phyloP scores from a whole-genome alignment of 177 flowering plant species.

The Vitis hybrid region DNA sequence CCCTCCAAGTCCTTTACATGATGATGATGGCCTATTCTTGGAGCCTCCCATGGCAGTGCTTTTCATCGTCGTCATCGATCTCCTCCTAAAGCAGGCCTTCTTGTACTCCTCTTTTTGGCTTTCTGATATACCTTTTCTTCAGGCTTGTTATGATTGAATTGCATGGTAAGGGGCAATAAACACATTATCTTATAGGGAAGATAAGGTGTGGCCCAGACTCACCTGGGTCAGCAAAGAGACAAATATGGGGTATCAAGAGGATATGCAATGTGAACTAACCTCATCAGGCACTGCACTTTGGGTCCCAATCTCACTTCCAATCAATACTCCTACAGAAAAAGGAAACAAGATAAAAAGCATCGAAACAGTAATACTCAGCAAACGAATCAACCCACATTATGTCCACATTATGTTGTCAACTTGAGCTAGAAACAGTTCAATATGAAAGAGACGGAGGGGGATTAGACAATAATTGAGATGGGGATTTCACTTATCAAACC shows the following conservation, averaged over 20 bases:
- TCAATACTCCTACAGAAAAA: neutral
- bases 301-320: constrained; percentile 10
- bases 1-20: constrained; percentile 19
- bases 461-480: too few species aligned
- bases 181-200: constrained; percentile 4
- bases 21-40: constrained; percentile 13
- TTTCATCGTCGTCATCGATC: constrained; percentile 12
- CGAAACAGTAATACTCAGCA: neutral
- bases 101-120: neutral
- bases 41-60: constrained; percentile 11
- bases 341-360: neutral
- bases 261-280: neutral
- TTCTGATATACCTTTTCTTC: neutral
- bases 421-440: too few species aligned
- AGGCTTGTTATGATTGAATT: neutral
- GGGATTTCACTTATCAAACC: too few species aligned
- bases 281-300: constrained; percentile 11
- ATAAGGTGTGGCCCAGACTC: neutral
- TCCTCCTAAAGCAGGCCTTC: neutral
- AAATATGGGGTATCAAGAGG: neutral
- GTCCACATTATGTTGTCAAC: too few species aligned
- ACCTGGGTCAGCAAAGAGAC: constrained; percentile 1
- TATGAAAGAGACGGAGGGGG: too few species aligned
- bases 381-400: too few species aligned
- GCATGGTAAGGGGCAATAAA: neutral